Evolutionary conservation across 306 rosid genomes (phyloP).

Genomic region (Begonia masoniana): DNA sequence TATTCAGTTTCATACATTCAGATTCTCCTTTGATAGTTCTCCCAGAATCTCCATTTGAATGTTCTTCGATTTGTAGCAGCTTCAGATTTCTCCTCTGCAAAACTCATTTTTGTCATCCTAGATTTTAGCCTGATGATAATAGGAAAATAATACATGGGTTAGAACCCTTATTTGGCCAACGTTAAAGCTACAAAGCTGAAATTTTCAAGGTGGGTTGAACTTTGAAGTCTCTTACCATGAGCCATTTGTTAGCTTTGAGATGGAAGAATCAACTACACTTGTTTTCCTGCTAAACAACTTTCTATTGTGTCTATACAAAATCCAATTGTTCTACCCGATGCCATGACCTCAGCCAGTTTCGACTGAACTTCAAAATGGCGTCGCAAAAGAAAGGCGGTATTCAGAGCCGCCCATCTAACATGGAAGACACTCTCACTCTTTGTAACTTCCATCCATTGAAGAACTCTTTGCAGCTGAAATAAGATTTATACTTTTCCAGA

Average conservation of each 20-base stretch:
- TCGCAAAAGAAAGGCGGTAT: conserved; percentile 7
- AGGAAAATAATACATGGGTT: too few species aligned
- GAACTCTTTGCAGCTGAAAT: conserved; percentile 9
- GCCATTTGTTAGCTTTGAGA: neutral
- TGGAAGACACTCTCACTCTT: conserved; percentile 4
- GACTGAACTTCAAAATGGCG: conserved; percentile 5
- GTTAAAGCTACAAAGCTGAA: too few species aligned
- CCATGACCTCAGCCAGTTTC: conserved; percentile 10
- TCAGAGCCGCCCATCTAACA: conserved; percentile 8
- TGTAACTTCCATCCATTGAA: conserved; percentile 7
- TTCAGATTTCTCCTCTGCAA: too few species aligned
- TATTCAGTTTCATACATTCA: too few species aligned
- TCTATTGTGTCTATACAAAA: conserved; percentile 10
- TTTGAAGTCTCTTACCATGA: neutral
- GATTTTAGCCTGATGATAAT: too few species aligned
- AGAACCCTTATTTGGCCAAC: too few species aligned
- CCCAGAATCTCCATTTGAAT: too few species aligned
- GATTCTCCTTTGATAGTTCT: too few species aligned
- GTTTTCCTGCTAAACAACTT: neutral
- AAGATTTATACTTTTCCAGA: too few species aligned
- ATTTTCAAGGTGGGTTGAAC: neutral
- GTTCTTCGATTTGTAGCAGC: too few species aligned
- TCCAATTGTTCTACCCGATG: conserved; percentile 5
- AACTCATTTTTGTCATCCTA: too few species aligned
- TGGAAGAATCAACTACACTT: neutral